These are phyloP conservation scores for Letharia lupina DNA, from an alignment of 495 filamentous ascomycete genomes.

Conservation along the genomic window DNA sequence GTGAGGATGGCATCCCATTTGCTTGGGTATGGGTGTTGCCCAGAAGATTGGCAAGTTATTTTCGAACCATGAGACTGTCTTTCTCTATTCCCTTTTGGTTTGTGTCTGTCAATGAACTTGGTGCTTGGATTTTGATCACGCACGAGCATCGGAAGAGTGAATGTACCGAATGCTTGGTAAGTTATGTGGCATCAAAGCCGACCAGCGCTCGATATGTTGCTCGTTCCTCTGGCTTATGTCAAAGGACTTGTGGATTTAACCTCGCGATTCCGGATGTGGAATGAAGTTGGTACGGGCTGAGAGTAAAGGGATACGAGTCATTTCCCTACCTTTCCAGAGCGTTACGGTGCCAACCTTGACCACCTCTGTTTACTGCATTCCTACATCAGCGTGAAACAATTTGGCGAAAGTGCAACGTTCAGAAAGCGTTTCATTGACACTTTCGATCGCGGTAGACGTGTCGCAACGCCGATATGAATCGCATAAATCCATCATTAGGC, in stretches of 20 bases:
- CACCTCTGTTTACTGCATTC: not conserved
- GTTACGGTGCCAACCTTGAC: not conserved
- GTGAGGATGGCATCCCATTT: not conserved
- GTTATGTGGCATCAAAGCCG: not conserved
- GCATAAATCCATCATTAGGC: not conserved
- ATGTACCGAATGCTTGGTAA: not conserved
- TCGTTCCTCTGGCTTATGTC: not conserved
- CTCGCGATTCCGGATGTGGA: not conserved
- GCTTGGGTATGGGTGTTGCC: not conserved
- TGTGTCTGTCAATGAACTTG: not conserved
- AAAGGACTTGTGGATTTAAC: not conserved
- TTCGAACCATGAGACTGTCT: not conserved
- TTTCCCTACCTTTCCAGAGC: not conserved
- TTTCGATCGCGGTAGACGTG: not conserved
- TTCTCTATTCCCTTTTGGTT: not conserved
- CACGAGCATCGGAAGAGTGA: not conserved
- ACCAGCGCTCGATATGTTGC: not conserved
- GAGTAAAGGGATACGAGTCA: not conserved
- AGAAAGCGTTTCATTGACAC: not conserved
- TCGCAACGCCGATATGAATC: not conserved
- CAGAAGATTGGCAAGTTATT: not conserved
- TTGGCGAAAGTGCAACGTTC: not conserved
- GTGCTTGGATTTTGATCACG: not conserved
- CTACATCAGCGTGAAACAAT: not conserved
- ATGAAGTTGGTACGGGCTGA: not conserved